Evolutionary conservation across 1,284 basidiomycete species (phyloP).

Genomic region (Ustanciosporium gigantosporum): DNA sequence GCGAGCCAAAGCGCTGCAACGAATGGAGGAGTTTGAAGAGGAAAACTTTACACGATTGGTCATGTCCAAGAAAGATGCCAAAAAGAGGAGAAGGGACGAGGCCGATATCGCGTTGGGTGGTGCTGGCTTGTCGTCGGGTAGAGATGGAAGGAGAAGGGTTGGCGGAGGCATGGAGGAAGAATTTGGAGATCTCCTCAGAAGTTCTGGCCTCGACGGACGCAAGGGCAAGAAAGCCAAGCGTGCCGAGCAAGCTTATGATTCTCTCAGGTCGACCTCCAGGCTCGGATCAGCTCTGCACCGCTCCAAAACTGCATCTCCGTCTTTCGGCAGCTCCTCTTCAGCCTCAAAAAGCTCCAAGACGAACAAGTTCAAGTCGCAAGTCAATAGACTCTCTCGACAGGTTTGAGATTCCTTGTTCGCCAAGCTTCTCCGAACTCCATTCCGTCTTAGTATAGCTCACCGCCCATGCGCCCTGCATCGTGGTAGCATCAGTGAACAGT

Average conservation of each 20-base stretch:
- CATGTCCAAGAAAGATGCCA: conserved; percentile 86
- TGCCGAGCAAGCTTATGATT: conserved; percentile 28
- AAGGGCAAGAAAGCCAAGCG: conserved; percentile 43
- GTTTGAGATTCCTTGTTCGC: too few relatives aligned
- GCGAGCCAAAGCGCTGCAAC: conserved; percentile 76
- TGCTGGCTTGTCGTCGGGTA: conserved; percentile 46
- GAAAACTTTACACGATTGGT: conserved; percentile 90
- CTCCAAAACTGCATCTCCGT: conserved; percentile 8
- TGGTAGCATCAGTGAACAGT: too few relatives aligned
- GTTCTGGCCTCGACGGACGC: conserved; percentile 29
- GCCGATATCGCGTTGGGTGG: conserved; percentile 86
- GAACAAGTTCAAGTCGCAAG: conserved; percentile 1
- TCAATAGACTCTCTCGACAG: neutral
- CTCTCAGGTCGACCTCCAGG: conserved; percentile 21
- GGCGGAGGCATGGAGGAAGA: conserved; percentile 59
- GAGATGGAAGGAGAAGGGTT: conserved; percentile 42
- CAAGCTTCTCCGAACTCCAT: too few relatives aligned
- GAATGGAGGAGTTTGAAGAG: conserved; percentile 90
- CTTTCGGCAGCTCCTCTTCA: neutral
- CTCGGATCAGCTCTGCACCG: conserved; percentile 22
- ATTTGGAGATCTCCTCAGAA: conserved; percentile 56
- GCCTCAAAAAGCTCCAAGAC: conserved; percentile 3
- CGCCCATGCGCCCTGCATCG: too few relatives aligned
- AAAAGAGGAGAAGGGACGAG: conserved; percentile 80
- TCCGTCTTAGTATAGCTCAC: too few relatives aligned